phyloP scores from a whole-genome alignment of 192 early-diverging fungal species.

The Backusella macrospora region DNA sequence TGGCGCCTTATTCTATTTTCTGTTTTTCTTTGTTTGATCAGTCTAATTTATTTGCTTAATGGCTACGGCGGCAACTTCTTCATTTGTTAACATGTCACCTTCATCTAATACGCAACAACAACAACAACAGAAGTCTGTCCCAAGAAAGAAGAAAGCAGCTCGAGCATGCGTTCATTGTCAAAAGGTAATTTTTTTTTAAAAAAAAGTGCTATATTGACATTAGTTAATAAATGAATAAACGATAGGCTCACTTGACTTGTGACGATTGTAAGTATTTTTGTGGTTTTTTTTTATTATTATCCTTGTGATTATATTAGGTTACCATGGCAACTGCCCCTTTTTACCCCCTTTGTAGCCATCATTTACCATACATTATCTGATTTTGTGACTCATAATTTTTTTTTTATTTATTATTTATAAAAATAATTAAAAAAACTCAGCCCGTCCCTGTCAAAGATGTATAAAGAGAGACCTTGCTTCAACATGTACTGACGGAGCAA shows the following conservation, averaged over 20 bases:
- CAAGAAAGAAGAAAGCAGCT: slow-evolving; percentile 41
- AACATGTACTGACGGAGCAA: slow-evolving; percentile 82
- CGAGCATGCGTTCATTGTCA: slow-evolving; percentile 70
- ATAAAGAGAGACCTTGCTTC: slow-evolving; percentile 74
- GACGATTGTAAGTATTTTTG: slow-evolving; percentile 60
- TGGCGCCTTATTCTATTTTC: background rate
- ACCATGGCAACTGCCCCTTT: too few relatives aligned
- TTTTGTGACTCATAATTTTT: slow-evolving; percentile 20
- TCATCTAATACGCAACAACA: background rate
- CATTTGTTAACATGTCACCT: slow-evolving; percentile 1
- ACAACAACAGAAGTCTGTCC: slow-evolving; percentile 15
- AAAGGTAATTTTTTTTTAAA: slow-evolving; percentile 31
- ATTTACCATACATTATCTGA: background rate
- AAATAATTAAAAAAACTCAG: slow-evolving; percentile 27
- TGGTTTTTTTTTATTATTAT: too few relatives aligned
- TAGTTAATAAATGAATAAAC: background rate
- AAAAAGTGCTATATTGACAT: background rate
- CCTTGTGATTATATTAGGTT: too few relatives aligned
- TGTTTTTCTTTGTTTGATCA: background rate
- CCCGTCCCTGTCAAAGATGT: slow-evolving; percentile 87
- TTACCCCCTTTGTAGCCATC: too few relatives aligned
- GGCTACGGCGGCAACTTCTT: slow-evolving; percentile 14
- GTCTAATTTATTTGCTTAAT: background rate
- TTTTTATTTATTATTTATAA: slow-evolving; percentile 2
- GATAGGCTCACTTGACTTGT: slow-evolving; percentile 69